Percentiles rank a stretch among this genome's conserved stretches.
phyloP scores from a whole-genome alignment of 768 basidiomycete species.

The Amanita polypyramis region DNA sequence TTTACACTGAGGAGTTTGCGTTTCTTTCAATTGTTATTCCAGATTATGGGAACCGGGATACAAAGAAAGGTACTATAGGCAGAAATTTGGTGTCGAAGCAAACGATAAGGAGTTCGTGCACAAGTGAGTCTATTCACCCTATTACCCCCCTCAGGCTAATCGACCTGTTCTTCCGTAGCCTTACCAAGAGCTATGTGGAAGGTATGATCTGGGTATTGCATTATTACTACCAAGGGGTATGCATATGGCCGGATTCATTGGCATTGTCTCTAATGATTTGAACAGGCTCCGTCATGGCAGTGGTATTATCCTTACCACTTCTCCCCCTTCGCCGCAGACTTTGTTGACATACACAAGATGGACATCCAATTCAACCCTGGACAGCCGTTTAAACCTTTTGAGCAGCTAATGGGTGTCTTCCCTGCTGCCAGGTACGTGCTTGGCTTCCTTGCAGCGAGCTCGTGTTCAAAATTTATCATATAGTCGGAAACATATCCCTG shows the following conservation, averaged over 20 bases:
- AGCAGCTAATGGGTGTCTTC: constrained; percentile 97
- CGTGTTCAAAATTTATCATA: constrained; percentile 1
- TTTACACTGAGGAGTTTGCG: constrained; percentile 4
- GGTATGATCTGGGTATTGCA: constrained; percentile 93
- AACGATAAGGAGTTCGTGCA: constrained; percentile 66
- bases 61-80: constrained; percentile 85
- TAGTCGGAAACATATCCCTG: constrained; percentile 84
- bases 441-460: constrained; percentile 5
- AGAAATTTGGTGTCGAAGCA: constrained; percentile 78
- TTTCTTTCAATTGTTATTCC: background rate
- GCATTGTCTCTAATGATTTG: constrained; percentile 9
- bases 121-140: constrained; percentile 35
- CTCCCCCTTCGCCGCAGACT: constrained; percentile 95
- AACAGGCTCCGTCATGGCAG: constrained; percentile 86
- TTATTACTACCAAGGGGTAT: constrained; percentile 97
- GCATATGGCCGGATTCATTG: constrained; percentile 13
- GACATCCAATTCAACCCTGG: constrained; percentile 72
- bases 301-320: constrained; percentile 99
- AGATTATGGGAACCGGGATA: constrained; percentile 97
- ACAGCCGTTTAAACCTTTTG: constrained; percentile 91
- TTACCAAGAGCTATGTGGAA: constrained; percentile 82
- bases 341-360: constrained; percentile 68
- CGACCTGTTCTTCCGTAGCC: constrained; percentile 26
- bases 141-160: background rate
- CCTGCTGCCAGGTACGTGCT: constrained; percentile 75